Evolutionary conservation across 1,284 basidiomycete genomes (phyloP), one percentile per base, ranked within the genome.

Genomic region (Cryptococcus sp.): DNA sequence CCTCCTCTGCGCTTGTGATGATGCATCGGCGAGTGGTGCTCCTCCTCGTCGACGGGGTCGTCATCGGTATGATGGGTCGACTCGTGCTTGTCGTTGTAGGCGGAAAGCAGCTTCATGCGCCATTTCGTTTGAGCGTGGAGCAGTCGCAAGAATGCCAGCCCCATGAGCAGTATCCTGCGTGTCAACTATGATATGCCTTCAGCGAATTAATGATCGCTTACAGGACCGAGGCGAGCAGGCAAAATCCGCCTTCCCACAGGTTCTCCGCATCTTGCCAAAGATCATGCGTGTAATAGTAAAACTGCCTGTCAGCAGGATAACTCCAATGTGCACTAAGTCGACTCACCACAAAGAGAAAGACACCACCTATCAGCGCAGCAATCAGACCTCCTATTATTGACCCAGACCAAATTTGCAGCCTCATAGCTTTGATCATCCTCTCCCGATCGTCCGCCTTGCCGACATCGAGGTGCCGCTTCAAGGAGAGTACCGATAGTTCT

Each of bases 61-160:
- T 14, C 36, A 16, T 46, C 45, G 9, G 32, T 38, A 3, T 25
- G 12, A 11, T 38, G 23, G 12, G 5, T 19, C 25, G 39, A 26
- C n/a, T 44, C 41, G 12, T 52, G 47, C 50, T 47, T 19, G 77
- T 77, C 46, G 33, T 82, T 78, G 68, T 92, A 91, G 0, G 87
- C 84, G 35, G 76, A 77, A 48, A 81, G 76, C 33, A 94, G 81
- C 74, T 92, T 92, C 56, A 88, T 70, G 52, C 86, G 82, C 90
- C 90, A 94, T 68, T 87, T 87, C 1, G 82, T 79, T 68, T 87
- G 87, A 5, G 88, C 86, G 57, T 78, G 77, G 54, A 86, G 83
- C 73, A 87, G 78, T 59, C 82, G 82, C 21, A 85, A 77, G 79
- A 86, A 85, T 5, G 82, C 80, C n/a, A 86, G 60, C 2, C 82